phyloP scores from a whole-genome alignment of 2,329 filamentous ascomycete species.

The Aspergillus pseudotamarii region DNA sequence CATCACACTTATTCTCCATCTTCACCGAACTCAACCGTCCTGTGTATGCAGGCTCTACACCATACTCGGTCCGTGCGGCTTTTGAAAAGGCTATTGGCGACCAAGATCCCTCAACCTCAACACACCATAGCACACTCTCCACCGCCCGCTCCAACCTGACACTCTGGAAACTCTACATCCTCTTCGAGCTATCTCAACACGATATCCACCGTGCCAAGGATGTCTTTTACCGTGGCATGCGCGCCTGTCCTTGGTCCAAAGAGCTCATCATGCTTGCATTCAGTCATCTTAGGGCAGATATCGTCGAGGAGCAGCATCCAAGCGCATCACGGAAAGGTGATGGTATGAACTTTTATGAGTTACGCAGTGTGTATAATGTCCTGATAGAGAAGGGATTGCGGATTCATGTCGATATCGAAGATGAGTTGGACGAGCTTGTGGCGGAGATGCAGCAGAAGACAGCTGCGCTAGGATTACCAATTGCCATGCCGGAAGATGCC shows the following conservation, averaged over 20 bases:
- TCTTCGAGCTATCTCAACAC: constrained; percentile 50
- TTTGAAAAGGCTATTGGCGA: constrained; percentile 57
- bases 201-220: constrained; percentile 49
- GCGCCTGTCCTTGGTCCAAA: constrained; percentile 66
- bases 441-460: constrained; percentile 19
- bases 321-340: constrained; percentile 11
- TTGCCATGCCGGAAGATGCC: constrained; percentile 35
- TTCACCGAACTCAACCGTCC: constrained; percentile 55
- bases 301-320: constrained; percentile 7
- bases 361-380: constrained; percentile 57
- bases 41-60: constrained; percentile 48
- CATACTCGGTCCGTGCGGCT: constrained; percentile 56
- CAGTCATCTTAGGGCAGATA: constrained; percentile 39
- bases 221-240: constrained; percentile 59
- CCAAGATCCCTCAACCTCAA: constrained; percentile 9
- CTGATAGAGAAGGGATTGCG: constrained; percentile 65
- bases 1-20: constrained; percentile 58
- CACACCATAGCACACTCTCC: constrained; percentile 12
- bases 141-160: constrained; percentile 43
- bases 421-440: constrained; percentile 40
- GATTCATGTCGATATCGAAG: constrained; percentile 58
- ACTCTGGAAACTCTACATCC: constrained; percentile 57
- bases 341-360: constrained; percentile 50
- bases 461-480: constrained; percentile 17
- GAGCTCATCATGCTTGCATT: constrained; percentile 62